Conservation (phyloP, 176 grass and related monocot genomes). For the Musa beccarii region DNA sequence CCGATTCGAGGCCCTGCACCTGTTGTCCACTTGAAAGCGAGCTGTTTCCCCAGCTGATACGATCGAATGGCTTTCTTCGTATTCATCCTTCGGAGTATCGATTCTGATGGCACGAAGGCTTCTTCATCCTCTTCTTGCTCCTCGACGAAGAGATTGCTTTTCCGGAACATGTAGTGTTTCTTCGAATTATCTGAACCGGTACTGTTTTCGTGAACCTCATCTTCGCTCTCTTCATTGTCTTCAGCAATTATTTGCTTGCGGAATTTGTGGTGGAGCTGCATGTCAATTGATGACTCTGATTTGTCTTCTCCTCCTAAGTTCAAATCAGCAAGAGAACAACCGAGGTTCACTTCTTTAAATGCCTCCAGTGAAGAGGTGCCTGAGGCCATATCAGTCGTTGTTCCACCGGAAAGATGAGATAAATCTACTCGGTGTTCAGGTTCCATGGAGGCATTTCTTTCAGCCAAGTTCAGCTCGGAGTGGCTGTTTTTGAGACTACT, state of each 20-base stretch:
- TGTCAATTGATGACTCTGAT: not conserved
- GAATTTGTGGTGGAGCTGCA: not conserved
- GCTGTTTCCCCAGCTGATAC: conserved; percentile 81
- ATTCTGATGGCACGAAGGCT: conserved; percentile 40
- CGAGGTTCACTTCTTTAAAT: not conserved
- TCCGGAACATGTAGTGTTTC: conserved; percentile 33
- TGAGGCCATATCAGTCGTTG: not conserved
- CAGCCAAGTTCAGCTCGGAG: conserved; percentile 26
- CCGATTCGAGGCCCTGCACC: conserved; percentile 82
- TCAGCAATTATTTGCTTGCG: not conserved
- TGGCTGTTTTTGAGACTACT: conserved; percentile 17
- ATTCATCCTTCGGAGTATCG: conserved; percentile 67
- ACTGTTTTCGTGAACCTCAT: not conserved
- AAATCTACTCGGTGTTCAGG: conserved; percentile 18
- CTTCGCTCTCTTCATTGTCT: not conserved
- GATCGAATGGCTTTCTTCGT: conserved; percentile 58
- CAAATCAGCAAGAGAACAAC: not conserved
- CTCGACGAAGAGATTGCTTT: conserved; percentile 43
- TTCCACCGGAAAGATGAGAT: not conserved
- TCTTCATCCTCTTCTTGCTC: conserved; percentile 26
- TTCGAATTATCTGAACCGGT: conserved; percentile 14
- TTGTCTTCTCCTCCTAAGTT: conserved; percentile 17
- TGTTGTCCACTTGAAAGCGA: conserved; percentile 75
- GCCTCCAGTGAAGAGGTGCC: not conserved
- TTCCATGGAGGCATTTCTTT: not conserved